Percentiles rank a stretch among this genome's conserved stretches.
Evolutionary conservation across 108 stramenopile genomes (phyloP).

Genomic region (Skeletonema costatum): DNA sequence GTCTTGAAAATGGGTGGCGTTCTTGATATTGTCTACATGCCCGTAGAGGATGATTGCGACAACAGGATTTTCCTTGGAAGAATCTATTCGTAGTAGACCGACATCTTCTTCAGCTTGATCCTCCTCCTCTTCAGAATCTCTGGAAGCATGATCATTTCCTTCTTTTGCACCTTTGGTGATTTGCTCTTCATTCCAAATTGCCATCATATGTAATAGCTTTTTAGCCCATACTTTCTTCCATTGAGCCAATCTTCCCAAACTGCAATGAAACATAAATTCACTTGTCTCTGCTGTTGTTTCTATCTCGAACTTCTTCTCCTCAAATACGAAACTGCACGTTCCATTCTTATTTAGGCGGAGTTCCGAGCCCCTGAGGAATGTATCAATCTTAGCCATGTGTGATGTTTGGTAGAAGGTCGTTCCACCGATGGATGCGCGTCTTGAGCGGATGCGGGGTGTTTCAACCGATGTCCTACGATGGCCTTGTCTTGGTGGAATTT

Average conservation of each 20-base stretch:
- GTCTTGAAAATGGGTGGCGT: constrained; percentile 24
- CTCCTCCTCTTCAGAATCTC: neutral
- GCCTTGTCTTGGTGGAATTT: neutral
- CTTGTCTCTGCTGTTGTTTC: constrained; percentile 28
- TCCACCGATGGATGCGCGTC: constrained; percentile 38
- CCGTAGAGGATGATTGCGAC: constrained; percentile 41
- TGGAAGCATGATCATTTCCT: neutral
- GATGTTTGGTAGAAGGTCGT: constrained; percentile 33
- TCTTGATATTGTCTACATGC: constrained; percentile 11
- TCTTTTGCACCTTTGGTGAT: neutral
- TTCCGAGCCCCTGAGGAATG: constrained; percentile 14
- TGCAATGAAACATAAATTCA: constrained; percentile 27
- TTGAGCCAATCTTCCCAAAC: constrained; percentile 16
- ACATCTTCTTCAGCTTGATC: constrained; percentile 11
- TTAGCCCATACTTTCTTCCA: neutral
- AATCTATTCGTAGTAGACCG: constrained; percentile 35
- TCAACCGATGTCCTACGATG: neutral
- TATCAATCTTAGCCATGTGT: constrained; percentile 37
- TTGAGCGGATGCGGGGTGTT: constrained; percentile 1
- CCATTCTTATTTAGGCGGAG: constrained; percentile 40
- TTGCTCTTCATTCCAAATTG: constrained; percentile 38
- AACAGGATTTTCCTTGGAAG: constrained; percentile 26
- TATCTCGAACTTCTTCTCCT: constrained; percentile 19
- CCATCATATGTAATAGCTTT: constrained; percentile 27
- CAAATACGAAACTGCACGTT: constrained; percentile 35